Evolutionary conservation across 2,329 filamentous ascomycete genomes (phyloP).

Genomic region (Verticillium nonalfalfae): DNA sequence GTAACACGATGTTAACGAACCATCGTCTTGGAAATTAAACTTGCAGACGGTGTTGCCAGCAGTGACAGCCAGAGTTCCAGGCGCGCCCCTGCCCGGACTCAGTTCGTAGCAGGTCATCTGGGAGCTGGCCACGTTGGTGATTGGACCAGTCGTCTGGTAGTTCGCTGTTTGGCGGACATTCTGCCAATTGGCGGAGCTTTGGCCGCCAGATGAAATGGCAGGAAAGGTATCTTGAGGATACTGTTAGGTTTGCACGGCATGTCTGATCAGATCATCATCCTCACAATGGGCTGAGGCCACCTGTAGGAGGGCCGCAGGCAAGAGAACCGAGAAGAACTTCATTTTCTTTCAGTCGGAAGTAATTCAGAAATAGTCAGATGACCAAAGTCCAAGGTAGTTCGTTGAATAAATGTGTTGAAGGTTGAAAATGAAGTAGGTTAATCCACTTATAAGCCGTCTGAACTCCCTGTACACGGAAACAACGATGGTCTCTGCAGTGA

Average conservation of each 20-base stretch:
- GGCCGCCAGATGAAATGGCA: conserved; percentile 24
- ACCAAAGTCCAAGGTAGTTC: no score
- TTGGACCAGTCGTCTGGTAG: conserved; percentile 41
- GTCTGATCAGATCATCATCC: conserved; percentile 3
- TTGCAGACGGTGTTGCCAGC: conserved; percentile 15
- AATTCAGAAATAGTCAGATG: no score
- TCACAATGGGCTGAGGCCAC: conserved; percentile 30
- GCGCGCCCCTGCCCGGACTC: conserved; percentile 32
- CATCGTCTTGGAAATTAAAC: conserved; percentile 5
- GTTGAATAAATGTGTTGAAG: no score
- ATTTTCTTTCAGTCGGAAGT: conserved; percentile 1
- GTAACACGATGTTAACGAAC: not conserved
- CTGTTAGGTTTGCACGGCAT: not conserved
- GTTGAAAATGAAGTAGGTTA: not conserved
- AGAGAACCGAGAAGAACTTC: conserved; percentile 11
- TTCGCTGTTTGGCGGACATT: conserved; percentile 41
- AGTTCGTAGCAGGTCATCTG: conserved; percentile 47
- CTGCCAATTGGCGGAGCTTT: conserved; percentile 33
- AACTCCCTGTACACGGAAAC: no score
- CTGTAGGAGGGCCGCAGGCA: conserved; percentile 16
- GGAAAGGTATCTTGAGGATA: conserved; percentile 30
- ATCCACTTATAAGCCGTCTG: not conserved
- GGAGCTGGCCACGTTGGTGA: conserved; percentile 37
- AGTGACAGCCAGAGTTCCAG: conserved; percentile 26
- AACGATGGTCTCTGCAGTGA: not conserved